phyloP scores from a whole-genome alignment of 228 moss, liverwort and hornwort species.

The Sphagnum fallax region DNA sequence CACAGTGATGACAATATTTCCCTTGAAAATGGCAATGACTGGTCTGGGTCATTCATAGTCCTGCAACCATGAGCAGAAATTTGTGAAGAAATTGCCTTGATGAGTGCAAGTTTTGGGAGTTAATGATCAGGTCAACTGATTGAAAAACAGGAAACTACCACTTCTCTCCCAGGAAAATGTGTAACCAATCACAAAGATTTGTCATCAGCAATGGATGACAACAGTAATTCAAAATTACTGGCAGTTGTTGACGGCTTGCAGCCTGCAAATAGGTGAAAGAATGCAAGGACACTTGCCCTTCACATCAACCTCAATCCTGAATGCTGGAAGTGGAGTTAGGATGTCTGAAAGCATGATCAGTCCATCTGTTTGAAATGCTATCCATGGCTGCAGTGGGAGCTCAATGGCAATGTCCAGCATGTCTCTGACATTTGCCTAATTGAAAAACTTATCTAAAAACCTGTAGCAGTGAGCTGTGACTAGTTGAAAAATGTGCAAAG shows the following conservation, averaged over 20 bases:
- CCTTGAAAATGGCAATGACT: constrained; percentile 67
- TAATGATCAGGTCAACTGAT: too few species aligned
- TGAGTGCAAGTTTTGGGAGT: too few species aligned
- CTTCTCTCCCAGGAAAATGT: too few species aligned
- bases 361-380: constrained; percentile 80
- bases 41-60: constrained; percentile 70
- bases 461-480: constrained; percentile 4
- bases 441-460: constrained; percentile 60
- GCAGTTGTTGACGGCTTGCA: constrained; percentile 38
- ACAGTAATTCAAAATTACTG: constrained; percentile 9
- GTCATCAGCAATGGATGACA: too few species aligned
- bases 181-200: too few species aligned
- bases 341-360: constrained; percentile 98
- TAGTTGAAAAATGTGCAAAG: too few species aligned
- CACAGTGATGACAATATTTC: constrained; percentile 64
- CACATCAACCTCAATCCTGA: constrained; percentile 81
- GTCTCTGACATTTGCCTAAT: constrained; percentile 84
- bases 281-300: constrained; percentile 96
- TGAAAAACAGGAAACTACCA: too few species aligned
- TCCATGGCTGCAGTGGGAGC: constrained; percentile 86
- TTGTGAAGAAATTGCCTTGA: too few species aligned
- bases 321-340: constrained; percentile 82
- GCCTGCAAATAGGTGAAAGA: constrained; percentile 52
- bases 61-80: constrained; percentile 5
- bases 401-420: constrained; percentile 74